Percentiles rank a stretch among this genome's conserved stretches.
Conservation (phyloP, 495 filamentous ascomycete genomes). For the Talaromyces wortmannii region DNA sequence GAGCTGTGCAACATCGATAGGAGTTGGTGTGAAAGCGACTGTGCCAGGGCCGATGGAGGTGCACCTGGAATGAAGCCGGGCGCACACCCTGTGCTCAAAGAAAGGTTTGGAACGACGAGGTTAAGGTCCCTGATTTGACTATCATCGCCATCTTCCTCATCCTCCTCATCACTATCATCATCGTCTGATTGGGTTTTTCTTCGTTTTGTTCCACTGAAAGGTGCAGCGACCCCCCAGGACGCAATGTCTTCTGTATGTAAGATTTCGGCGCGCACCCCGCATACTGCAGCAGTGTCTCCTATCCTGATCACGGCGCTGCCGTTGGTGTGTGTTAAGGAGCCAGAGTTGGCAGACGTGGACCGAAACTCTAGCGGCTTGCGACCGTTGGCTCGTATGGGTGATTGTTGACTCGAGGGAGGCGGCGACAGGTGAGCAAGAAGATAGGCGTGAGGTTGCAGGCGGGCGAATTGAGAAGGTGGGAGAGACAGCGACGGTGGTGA, state of each 20-base stretch:
- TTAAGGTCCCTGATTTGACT: slow-evolving; percentile 51
- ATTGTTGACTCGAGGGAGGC: slow-evolving; percentile 36
- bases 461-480: slow-evolving; percentile 76
- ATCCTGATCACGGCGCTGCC: slow-evolving; percentile 81
- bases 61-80: slow-evolving; percentile 78
- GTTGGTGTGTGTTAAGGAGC: slow-evolving; percentile 77
- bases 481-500: slow-evolving; percentile 53
- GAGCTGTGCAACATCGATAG: slow-evolving; percentile 65
- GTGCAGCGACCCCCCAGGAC: slow-evolving; percentile 44
- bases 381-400: slow-evolving; percentile 69
- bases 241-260: slow-evolving; percentile 65
- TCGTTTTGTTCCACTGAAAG: slow-evolving; percentile 12
- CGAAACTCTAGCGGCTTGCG: slow-evolving; percentile 65
- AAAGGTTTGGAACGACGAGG: slow-evolving; percentile 87
- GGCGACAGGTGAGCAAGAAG: slow-evolving; percentile 79
- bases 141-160: slow-evolving; percentile 40
- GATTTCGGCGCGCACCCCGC: slow-evolving; percentile 82
- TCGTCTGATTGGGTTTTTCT: slow-evolving; percentile 9
- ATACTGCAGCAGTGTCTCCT: slow-evolving; percentile 88
- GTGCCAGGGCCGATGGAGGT: slow-evolving; percentile 71
- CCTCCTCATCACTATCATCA: slow-evolving; percentile 7
- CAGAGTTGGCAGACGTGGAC: slow-evolving; percentile 62
- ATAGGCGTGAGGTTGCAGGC: slow-evolving; percentile 81
- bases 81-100: slow-evolving; percentile 81
- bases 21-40: slow-evolving; percentile 73